These are phyloP conservation scores for Catunica adiposa DNA, from an alignment of 2,329 filamentous ascomycete genomes.

Conservation along the genomic window DNA sequence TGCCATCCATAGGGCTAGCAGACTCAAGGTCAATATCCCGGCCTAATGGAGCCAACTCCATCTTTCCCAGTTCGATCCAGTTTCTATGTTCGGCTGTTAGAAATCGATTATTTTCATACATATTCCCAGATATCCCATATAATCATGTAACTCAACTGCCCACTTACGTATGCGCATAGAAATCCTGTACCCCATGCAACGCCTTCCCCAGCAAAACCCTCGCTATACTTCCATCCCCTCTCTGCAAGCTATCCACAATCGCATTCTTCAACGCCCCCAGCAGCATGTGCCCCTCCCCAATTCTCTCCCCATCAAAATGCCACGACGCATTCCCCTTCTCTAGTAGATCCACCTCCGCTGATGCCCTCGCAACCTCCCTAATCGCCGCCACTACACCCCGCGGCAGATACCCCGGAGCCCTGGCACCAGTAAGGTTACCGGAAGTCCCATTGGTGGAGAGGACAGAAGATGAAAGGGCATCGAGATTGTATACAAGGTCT, in stretches of 20 bases:
- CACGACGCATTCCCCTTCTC: constrained; percentile 6
- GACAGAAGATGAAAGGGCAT: constrained; percentile 1
- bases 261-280: constrained; percentile 8
- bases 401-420: constrained; percentile 5
- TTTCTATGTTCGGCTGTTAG: not conserved
- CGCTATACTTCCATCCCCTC: constrained; percentile 6
- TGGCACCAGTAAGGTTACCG: not conserved
- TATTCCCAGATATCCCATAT: not conserved
- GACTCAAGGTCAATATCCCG: constrained; percentile 5
- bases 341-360: constrained; percentile 10
- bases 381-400: constrained; percentile 12
- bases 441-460: not conserved
- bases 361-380: constrained; percentile 10
- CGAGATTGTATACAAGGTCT: constrained; percentile 1
- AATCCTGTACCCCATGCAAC: constrained; percentile 15
- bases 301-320: constrained; percentile 14
- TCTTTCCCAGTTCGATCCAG: constrained; percentile 12
- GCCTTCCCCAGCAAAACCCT: constrained; percentile 13
- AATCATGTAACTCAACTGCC: not conserved
- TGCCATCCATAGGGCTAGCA: constrained; percentile 2
- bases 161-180: constrained; percentile 15
- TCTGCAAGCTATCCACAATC: constrained; percentile 9
- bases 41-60: constrained; percentile 8
- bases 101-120: no score
- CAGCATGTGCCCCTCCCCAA: constrained; percentile 8